Evolutionary conservation across 176 grass and related monocot species (phyloP), one percentile per base, ranked within the genome.

Genomic region (Puccinellia tenuiflora): DNA sequence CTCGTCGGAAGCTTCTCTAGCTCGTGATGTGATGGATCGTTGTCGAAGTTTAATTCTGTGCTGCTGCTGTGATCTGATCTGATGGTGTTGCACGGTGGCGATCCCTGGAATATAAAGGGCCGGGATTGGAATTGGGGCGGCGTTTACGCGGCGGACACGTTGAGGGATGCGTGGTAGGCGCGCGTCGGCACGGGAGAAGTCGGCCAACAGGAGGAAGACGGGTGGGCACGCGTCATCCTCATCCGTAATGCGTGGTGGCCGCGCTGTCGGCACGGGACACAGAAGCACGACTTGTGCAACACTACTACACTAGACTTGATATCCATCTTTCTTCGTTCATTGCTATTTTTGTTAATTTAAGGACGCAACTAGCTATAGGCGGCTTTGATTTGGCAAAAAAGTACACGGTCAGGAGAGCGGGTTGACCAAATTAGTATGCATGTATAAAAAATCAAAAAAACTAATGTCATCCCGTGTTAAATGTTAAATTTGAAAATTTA

Each of bases 151-250:
- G 8, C 0, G 0, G 86, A 72, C 80, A 83, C 80, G 80, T 78
- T 0, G 8, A 75, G 52, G 18, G 33, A 21, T 73, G 70, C 43
- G 69, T 73, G 69, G 68, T 83, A 14, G 73, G 1, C 26, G 62
- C 79, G 86, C 77, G 86, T 57, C 86, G 21, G 13, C 73, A 63
- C 7, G 7, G 22, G 37, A 24, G 40, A 47, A 16, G 70, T 46
- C 70, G 7, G 17, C 70, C 70, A 73, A 7, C 26, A 5, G 25
- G 25, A 73, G 43, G 2, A 1, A 24, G 69, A 73, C 25, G 42
- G 69, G 69, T 48, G 70, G 70, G 25, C 70, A 29, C 70, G 43
- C 45, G 43, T 73, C 70, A 48, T 48, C 45, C 16, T 73, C 70
- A 48, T 48, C 45, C 16, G 43, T 7, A 63, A 33, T 76, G 70